Percentiles rank a stretch among this genome's conserved stretches.
phyloP scores from a whole-genome alignment of 2,329 filamentous ascomycete species.

The Aspergillus oerlinghausenensis region DNA sequence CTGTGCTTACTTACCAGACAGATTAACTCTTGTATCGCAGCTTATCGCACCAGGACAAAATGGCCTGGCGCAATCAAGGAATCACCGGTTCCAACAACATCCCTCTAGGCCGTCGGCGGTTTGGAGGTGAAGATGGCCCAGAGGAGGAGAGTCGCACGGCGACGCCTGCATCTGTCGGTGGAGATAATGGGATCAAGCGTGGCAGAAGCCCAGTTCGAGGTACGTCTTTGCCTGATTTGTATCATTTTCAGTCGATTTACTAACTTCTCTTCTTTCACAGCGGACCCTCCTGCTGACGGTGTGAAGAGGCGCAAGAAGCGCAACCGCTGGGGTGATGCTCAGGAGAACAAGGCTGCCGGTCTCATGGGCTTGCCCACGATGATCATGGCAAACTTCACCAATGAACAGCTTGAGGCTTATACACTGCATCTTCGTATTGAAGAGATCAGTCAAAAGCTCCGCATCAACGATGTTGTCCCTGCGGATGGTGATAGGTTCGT shows the following conservation, averaged over 20 bases:
- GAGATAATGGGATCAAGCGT: conserved; percentile 63
- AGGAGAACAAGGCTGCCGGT: conserved; percentile 97
- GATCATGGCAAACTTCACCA: conserved; percentile 96
- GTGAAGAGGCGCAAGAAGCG: conserved; percentile 92
- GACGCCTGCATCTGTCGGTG: conserved; percentile 44
- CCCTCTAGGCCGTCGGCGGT: conserved; percentile 79
- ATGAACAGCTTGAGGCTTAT: conserved; percentile 96
- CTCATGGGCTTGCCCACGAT: conserved; percentile 96
- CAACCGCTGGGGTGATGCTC: conserved; percentile 95
- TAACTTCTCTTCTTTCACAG: conserved; percentile 23
- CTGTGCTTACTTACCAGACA: conserved; percentile 2
- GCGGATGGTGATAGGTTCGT: conserved; percentile 90
- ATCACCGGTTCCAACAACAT: conserved; percentile 99
- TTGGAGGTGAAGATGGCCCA: conserved; percentile 61
- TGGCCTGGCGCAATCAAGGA: conserved; percentile 67
- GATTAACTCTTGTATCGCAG: conserved; percentile 4
- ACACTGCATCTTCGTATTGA: conserved; percentile 95
- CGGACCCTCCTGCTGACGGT: conserved; percentile 61
- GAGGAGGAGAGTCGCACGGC: conserved; percentile 44
- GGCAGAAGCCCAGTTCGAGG: conserved; percentile 86
- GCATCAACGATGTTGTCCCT: conserved; percentile 97
- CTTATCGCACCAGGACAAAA: conserved; percentile 24
- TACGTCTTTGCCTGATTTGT: conserved; percentile 41
- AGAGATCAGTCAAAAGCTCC: conserved; percentile 98
- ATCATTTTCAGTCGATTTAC: conserved; percentile 6